phyloP scores from a whole-genome alignment of 495 filamentous ascomycete species.

The Stereocaulon alpinum region DNA sequence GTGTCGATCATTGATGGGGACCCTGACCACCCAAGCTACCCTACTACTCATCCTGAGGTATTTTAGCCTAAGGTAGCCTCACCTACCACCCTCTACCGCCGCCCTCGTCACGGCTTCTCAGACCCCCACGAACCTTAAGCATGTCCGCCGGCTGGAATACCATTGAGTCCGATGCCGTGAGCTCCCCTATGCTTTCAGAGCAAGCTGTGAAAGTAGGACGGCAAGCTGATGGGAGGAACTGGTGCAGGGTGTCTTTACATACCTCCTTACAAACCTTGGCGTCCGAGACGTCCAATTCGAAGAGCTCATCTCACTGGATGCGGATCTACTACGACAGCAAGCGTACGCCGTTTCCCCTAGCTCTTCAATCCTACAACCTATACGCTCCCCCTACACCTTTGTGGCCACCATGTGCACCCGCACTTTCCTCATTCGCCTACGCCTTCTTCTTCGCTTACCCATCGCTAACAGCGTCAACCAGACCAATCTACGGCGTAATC shows the following conservation, averaged over 20 bases:
- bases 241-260: conserved; percentile 88
- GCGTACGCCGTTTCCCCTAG: conserved; percentile 27
- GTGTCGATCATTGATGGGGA: not conserved
- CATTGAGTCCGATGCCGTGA: conserved; percentile 75
- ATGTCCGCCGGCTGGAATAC: conserved; percentile 50
- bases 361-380: no score
- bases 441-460: not conserved
- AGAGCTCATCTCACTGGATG: conserved; percentile 84
- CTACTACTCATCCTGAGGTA: not conserved
- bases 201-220: not conserved
- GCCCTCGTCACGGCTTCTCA: not conserved
- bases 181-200: not conserved
- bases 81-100: not conserved
- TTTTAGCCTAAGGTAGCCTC: conserved; percentile 1
- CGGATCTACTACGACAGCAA: conserved; percentile 63
- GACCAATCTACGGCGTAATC: conserved; percentile 91
- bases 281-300: conserved; percentile 93
- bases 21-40: not conserved
- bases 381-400: no score
- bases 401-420: no score
- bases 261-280: conserved; percentile 80
- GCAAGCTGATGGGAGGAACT: not conserved
- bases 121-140: not conserved
- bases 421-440: not conserved
- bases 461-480: conserved; percentile 18